Base-by-base conservation (phyloP, 2,329 filamentous ascomycete genomes). In the Stachybotrys chartarum region DNA sequence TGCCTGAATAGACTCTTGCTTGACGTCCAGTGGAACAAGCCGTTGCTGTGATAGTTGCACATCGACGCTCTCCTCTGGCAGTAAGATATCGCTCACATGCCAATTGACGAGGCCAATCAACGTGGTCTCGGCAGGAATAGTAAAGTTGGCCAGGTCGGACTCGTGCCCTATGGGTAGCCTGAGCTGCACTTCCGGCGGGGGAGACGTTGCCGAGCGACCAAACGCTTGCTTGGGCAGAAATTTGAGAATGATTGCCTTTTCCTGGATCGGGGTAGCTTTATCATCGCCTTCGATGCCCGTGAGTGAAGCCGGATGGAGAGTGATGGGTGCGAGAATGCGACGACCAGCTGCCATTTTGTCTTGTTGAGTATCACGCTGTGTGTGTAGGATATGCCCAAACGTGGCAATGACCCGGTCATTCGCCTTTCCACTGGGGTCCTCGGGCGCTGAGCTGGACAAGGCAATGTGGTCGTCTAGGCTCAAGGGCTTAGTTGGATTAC, bases 351-450 rank as follows among this genome's bases (percentile, higher is more conserved):
- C 47, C 52, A 56, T 57, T 17, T 48, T 55, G 35, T 51, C 42
- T 16, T n/a, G 30, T 18, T 50, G 48, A 7, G 30, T 24, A 24
- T 56, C 51, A 42, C 67, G 62, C 24, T 60, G 53, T 6, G 54
- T 51, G 57, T 78, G 75, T 0, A 84, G 71, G 39, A 83, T 58
- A 54, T 80, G 76, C 17, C 81, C 81, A 60, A 84, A 84, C 3
- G 71, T 69, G 11, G 79, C 78, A 42, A 42, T 14, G 14, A 14
- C 14, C 2, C 35, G 8, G 14, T 42, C 35, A 10, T 42, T 14
- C 14, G 35, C 35, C 35, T 14, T 10, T 42, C 14, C 45, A 30
- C 47, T 54, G 30, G 6, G 7, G 18, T 51, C 30, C 8, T 42
- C 50, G 5, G 30, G n/a, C 1, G 50, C 39, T 39, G 55, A 56